Evolutionary conservation across 805 yeast species (phyloP).

Genomic region (Cyberlindnera bimundalis): DNA sequence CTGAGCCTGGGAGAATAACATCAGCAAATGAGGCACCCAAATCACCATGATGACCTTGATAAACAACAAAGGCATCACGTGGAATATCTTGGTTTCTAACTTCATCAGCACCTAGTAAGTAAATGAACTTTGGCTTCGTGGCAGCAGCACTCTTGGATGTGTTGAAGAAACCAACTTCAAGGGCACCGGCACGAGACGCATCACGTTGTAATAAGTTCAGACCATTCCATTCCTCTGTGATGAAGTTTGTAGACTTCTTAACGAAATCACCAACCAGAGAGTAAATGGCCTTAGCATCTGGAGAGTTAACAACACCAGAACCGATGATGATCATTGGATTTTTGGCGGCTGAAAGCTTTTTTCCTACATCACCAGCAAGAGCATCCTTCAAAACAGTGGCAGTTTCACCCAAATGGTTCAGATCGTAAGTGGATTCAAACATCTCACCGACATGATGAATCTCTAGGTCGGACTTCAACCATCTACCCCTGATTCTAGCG

Average conservation of each 20-base stretch:
- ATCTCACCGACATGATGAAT: slow-evolving; percentile 70
- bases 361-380: slow-evolving; percentile 64
- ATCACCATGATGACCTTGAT: slow-evolving; percentile 93
- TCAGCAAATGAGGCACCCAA: slow-evolving; percentile 85
- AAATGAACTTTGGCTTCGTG: slow-evolving; percentile 68
- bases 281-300: slow-evolving; percentile 60
- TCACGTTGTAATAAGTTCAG: slow-evolving; percentile 76
- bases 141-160: slow-evolving; percentile 36
- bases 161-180: slow-evolving; percentile 72
- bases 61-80: slow-evolving; percentile 79
- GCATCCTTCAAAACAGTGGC: slow-evolving; percentile 57
- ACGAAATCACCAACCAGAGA: slow-evolving; percentile 61
- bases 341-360: slow-evolving; percentile 60
- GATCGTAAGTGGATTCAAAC: slow-evolving; percentile 73
- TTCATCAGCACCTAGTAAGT: slow-evolving; percentile 84
- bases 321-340: slow-evolving; percentile 80
- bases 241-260: slow-evolving; percentile 50
- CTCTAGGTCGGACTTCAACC: slow-evolving; percentile 68
- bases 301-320: slow-evolving; percentile 68
- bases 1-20: slow-evolving; percentile 82
- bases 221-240: slow-evolving; percentile 78
- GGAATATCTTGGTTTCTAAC: slow-evolving; percentile 66
- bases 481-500: slow-evolving; percentile 76
- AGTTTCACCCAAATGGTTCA: slow-evolving; percentile 59
- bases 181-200: slow-evolving; percentile 85